Base-by-base conservation (phyloP, 2,329 filamentous ascomycete genomes). In the Pestalotiopsis sp. region DNA sequence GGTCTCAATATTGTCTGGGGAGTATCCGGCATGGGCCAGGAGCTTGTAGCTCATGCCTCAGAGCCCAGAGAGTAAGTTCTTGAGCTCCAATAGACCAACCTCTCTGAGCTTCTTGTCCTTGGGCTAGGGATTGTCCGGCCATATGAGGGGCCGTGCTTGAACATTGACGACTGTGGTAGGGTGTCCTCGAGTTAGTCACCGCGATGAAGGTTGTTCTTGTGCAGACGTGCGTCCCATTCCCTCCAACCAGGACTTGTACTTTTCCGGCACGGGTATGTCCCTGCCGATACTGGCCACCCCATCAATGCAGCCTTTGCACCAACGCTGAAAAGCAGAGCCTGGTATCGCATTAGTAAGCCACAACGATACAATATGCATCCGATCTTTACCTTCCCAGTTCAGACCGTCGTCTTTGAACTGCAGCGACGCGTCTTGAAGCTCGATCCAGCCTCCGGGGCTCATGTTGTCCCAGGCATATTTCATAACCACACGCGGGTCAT, bases 371-470 rank as follows among this genome's bases (percentile, higher is more conserved):
- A 36, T 1, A 11, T 6, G 6, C 7, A n/a, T n/a, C 57, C 3
- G 7, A 3, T 3, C 17, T 20, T 11, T 3, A 59, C 57, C 57
- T 59, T 59, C 57, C 57, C 57, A 59, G 17, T 59, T 59, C 11
- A 9, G 12, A 27, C 17, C 23, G 5, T 59, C 57, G 23, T 14
- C 57, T 17, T 13, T 59, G 20, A 59, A 27, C 14, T 59, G 4
- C 1, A 59, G 27, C 12, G 57, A 27, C 7, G 59, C 61, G n/a
- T 68, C 66, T 52, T 68, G 66, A 12, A 65, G 31, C 41, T 65
- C 62, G 38, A 65, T 65, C 62, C 62, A 65, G 2, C 62, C 62
- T 7, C 62, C 62, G 1, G 62, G 62, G 1, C 17, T 65, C 39
- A 65, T 25, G 25, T 31, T 52, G 1, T 65, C 45, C 12, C 2